Conservation (phyloP, 257 asterid species). For the Solanum stenotomum region DNA sequence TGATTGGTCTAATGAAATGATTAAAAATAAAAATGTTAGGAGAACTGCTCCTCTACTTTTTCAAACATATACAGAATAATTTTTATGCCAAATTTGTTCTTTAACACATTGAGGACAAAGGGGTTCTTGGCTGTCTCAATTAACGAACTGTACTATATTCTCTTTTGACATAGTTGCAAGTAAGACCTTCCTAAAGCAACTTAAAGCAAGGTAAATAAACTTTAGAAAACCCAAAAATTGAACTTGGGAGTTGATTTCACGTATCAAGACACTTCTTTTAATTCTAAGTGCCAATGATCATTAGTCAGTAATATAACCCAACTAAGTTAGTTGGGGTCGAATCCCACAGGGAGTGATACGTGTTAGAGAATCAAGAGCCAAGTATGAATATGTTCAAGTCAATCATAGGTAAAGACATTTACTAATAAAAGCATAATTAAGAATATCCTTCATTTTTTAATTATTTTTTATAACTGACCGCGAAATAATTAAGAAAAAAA, state of each 20-base stretch:
- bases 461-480: too few species aligned
- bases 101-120: neutral
- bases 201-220: neutral
- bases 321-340: too few species aligned
- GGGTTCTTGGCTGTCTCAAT: neutral
- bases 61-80: neutral
- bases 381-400: too few species aligned
- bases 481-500: too few species aligned
- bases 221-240: neutral
- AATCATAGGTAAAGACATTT: too few species aligned
- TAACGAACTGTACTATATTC: neutral
- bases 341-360: too few species aligned
- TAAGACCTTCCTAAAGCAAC: neutral
- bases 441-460: too few species aligned
- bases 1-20: neutral
- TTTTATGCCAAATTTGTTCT: neutral
- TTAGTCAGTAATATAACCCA: too few species aligned
- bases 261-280: neutral
- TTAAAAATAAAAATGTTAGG: neutral
- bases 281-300: too few species aligned
- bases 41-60: conserved; percentile 10
- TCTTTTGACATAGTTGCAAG: neutral
- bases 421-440: too few species aligned
- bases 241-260: neutral
- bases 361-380: too few species aligned